A percentile compares a stretch with the other conserved stretches of the same genome.
These are phyloP conservation scores for Trametes cinnabarina DNA, from an alignment of 768 basidiomycete species.

Conservation along the genomic window DNA sequence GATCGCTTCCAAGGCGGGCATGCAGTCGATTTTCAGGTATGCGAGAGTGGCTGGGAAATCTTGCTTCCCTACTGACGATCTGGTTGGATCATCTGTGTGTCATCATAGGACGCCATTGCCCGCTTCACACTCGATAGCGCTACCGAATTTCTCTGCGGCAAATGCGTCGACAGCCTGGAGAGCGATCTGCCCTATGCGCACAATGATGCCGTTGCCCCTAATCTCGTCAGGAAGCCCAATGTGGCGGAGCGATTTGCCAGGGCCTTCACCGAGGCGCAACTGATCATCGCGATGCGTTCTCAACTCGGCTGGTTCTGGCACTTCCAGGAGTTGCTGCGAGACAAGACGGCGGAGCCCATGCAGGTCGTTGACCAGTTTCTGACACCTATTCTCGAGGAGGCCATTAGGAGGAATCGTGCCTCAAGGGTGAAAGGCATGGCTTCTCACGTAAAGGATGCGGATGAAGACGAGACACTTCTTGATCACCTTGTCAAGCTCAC, in stretches of 20 bases:
- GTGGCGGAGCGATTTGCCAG: conserved; percentile 19
- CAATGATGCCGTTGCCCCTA: background rate
- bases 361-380: conserved; percentile 38
- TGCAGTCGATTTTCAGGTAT: conserved; percentile 26
- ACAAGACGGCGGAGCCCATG: conserved; percentile 35
- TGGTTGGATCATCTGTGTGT: no score
- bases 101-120: conserved; percentile 40
- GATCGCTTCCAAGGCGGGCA: no score
- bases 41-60: background rate
- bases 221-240: background rate
- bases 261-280: conserved; percentile 36
- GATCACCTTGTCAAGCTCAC: conserved; percentile 41
- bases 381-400: conserved; percentile 40
- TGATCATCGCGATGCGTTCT: conserved; percentile 28
- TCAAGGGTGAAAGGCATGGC: background rate
- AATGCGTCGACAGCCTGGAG: conserved; percentile 40
- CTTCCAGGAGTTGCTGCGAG: conserved; percentile 36
- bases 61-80: background rate
- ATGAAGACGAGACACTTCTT: conserved; percentile 39
- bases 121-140: conserved; percentile 55
- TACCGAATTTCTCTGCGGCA: conserved; percentile 51
- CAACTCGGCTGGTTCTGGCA: conserved; percentile 40
- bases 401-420: conserved; percentile 5
- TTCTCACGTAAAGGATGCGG: background rate
- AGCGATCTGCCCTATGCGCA: conserved; percentile 12